Evolutionary conservation across 2,329 filamentous ascomycete species (phyloP), one percentile per base, ranked within the genome.

Genomic region (Hymenoscyphus fraxineus): DNA sequence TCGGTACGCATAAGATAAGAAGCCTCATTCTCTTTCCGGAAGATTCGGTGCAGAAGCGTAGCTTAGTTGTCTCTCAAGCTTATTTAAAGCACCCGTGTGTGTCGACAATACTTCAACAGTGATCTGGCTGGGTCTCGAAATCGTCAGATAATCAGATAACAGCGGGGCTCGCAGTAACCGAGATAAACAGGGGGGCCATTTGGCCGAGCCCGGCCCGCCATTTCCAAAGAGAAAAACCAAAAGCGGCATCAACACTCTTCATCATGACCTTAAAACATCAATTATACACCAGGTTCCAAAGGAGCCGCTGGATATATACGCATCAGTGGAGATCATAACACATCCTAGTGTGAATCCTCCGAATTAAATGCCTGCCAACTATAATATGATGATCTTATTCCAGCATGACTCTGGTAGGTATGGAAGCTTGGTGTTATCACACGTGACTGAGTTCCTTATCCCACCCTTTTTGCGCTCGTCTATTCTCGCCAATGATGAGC

Each of bases 61-160:
- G 35, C 9, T 44, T 27, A 15, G 27, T 39, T 55, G 51, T 35
- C 41, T 61, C 35, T 51, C 60, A 62, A 62, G 58, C 60, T 22
- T 19, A 35, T 54, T 58, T 58, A 54, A 62, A 58, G 44, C 51
- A 27, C 47, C 40, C 27, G 47, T 54, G 47, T 54, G 47, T 54
- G 13, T 54, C 47, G 47, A 54, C 19, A 19, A 27, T 16, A 47
- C 16, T 47, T 19, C n/a, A 47, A 47, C 5, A 47, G 10, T 19
- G 9, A 16, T n/a, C n/a, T 51, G 44, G 44, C 44, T 54, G 47
- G 9, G 3, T 54, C 22, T 54, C 22, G 19, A 27, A 27, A 9
- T n/a, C 44, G 44, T 51, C 19, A 51, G 44, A 19, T 19, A 51
- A 22, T 58, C 27, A 27, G 27, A 27, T 27, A 27, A 27, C 3